phyloP scores from a whole-genome alignment of 2,329 filamentous ascomycete genomes.

The Fusarium torreyae region DNA sequence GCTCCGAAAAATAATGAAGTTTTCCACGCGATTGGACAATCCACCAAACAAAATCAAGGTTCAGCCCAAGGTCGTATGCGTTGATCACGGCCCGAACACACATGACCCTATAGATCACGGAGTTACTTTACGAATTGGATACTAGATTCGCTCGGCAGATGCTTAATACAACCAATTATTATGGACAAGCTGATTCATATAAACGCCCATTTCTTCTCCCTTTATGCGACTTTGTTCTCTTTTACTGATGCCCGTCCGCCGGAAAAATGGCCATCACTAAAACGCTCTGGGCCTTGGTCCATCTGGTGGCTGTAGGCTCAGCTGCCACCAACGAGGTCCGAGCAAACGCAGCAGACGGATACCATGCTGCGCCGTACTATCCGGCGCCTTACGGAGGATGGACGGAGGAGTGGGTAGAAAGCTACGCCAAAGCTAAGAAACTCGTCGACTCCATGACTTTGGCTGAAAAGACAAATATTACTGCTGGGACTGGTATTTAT shows the following conservation, averaged over 20 bases:
- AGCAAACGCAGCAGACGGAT: slow-evolving; percentile 39
- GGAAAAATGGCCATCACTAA: slow-evolving; percentile 14
- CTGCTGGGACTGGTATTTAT: slow-evolving; percentile 77
- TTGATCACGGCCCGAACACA: slow-evolving; percentile 1
- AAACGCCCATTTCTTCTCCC: neutral
- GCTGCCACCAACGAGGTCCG: slow-evolving; percentile 1
- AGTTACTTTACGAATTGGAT: slow-evolving; percentile 13
- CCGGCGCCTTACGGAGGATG: slow-evolving; percentile 81
- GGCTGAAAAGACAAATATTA: slow-evolving; percentile 85
- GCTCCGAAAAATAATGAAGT: neutral
- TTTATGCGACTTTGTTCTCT: too few species aligned
- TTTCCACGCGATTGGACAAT: slow-evolving; percentile 2
- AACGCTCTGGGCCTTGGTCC: slow-evolving; percentile 4
- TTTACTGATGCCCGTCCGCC: too few species aligned
- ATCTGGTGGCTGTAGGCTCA: slow-evolving; percentile 13
- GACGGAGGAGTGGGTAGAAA: slow-evolving; percentile 76
- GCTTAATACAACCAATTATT: neutral
- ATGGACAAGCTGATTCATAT: neutral
- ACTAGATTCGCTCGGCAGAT: neutral
- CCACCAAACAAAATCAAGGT: slow-evolving; percentile 18
- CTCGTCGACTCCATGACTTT: slow-evolving; percentile 83
- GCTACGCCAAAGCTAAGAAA: slow-evolving; percentile 77
- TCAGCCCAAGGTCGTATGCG: neutral
- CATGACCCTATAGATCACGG: slow-evolving; percentile 24
- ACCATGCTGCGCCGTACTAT: slow-evolving; percentile 72